Evolutionary conservation across 1,284 basidiomycete genomes (phyloP).

Genomic region (Cutaneotrichosporon sp.): DNA sequence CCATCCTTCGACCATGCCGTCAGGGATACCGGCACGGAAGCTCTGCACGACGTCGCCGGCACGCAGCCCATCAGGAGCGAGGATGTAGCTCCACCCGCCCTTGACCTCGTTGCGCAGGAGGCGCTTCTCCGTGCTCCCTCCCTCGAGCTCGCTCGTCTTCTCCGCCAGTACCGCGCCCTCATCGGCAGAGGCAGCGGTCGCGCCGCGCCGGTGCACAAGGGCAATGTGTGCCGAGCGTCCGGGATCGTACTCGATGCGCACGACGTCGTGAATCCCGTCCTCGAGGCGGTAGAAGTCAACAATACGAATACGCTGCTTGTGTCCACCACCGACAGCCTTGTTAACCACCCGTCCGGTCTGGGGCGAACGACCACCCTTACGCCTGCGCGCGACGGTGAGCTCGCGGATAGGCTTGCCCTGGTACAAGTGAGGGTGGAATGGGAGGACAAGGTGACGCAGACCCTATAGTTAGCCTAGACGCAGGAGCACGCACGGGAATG

Average conservation of each 20-base stretch:
- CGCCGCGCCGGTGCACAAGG: conserved; percentile 58
- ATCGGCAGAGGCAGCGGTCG: conserved; percentile 25
- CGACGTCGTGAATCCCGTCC: conserved; percentile 78
- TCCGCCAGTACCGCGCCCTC: conserved; percentile 40
- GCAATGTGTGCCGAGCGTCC: conserved; percentile 92
- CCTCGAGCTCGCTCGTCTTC: conserved; percentile 17
- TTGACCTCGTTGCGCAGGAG: conserved; percentile 39
- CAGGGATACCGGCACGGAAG: conserved; percentile 77
- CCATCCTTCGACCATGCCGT: conserved; percentile 69
- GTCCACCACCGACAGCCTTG: conserved; percentile 85
- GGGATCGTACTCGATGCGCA: conserved; percentile 96
- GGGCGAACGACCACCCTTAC: conserved; percentile 79
- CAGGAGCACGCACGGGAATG: conserved; percentile 42
- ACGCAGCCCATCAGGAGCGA: conserved; percentile 84
- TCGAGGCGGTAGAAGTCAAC: conserved; percentile 82
- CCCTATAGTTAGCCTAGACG: conserved; percentile 49
- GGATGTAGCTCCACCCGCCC: conserved; percentile 70
- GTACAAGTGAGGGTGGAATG: conserved; percentile 78
- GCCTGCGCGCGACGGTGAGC: conserved; percentile 78
- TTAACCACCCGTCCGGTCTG: conserved; percentile 80
- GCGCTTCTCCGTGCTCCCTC: conserved; percentile 19
- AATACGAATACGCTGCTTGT: conserved; percentile 77
- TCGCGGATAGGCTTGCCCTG: conserved; percentile 76
- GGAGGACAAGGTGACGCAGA: conserved; percentile 80
- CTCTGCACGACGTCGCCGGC: conserved; percentile 86